phyloP scores from a whole-genome alignment of 768 basidiomycete species.

The Sarcodon aspratus region DNA sequence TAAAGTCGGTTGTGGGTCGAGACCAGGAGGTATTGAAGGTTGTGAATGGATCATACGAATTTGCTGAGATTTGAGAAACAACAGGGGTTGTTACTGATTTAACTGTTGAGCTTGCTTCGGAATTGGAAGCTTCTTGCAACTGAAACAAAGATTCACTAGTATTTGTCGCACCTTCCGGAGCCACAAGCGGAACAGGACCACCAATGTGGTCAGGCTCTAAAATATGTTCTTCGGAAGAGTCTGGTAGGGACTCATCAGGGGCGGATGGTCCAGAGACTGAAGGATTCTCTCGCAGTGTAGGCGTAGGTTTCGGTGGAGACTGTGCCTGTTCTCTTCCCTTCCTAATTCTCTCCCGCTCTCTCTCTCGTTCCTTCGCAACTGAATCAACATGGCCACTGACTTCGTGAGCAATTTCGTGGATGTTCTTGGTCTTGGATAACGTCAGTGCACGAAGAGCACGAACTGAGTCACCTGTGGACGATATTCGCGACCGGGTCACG shows the following conservation, averaged over 20 bases:
- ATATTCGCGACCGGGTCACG: conserved; percentile 3
- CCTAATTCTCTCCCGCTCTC: conserved; percentile 64
- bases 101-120: too few species aligned
- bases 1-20: conserved; percentile 18
- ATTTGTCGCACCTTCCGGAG: too few species aligned
- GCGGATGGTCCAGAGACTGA: too few species aligned
- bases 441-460: conserved; percentile 41
- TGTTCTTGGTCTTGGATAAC: conserved; percentile 30
- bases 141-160: too few species aligned
- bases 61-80: neutral
- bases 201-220: too few species aligned
- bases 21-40: conserved; percentile 13
- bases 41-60: conserved; percentile 10
- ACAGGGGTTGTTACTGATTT: too few species aligned
- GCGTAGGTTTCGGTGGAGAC: too few species aligned
- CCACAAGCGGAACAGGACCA: too few species aligned
- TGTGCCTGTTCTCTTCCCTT: conserved; percentile 39
- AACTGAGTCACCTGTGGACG: conserved; percentile 5
- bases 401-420: conserved; percentile 44
- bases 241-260: too few species aligned
- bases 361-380: conserved; percentile 65
- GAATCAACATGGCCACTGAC: conserved; percentile 65
- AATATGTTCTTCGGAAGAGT: too few species aligned
- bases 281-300: too few species aligned
- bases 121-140: too few species aligned